Conservation (phyloP, 1,284 basidiomycete genomes). For the Tilletiopsis washingtonensis region DNA sequence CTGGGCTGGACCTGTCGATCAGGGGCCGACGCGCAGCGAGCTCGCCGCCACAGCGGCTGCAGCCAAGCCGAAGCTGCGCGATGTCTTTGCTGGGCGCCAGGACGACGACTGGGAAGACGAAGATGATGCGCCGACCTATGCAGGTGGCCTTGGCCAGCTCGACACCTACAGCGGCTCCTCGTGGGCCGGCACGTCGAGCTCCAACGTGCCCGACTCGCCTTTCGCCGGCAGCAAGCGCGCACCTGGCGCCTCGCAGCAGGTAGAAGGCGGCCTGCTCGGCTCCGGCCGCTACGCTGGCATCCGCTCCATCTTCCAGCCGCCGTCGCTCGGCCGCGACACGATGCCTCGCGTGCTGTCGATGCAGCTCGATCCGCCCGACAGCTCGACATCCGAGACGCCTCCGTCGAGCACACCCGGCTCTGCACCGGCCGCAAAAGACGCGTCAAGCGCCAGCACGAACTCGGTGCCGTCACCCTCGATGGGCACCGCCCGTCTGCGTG, state of each 20-base stretch:
- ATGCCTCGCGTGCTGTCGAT: slow-evolving; percentile 1
- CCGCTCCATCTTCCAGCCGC: slow-evolving; percentile 20
- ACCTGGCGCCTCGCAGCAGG: no score
- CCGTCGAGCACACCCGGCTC: neutral
- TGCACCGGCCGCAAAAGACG: neutral
- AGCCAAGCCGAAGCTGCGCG: slow-evolving; percentile 18
- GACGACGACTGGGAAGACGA: slow-evolving; percentile 39
- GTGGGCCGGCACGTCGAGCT: neutral
- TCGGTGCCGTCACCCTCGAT: neutral
- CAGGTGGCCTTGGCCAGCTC: slow-evolving; percentile 34
- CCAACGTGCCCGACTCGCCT: neutral
- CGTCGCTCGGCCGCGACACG: slow-evolving; percentile 13
- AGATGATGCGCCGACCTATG: slow-evolving; percentile 31
- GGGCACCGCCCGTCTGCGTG: neutral
- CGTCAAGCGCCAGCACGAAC: no score
- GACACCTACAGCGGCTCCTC: slow-evolving; percentile 9
- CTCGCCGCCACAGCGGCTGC: neutral
- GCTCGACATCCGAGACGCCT: neutral
- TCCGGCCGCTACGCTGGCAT: slow-evolving; percentile 23
- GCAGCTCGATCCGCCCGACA: neutral
- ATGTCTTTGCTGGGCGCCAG: slow-evolving; percentile 33
- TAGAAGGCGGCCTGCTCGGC: neutral
- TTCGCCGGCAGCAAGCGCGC: neutral
- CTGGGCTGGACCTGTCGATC: slow-evolving; percentile 37
- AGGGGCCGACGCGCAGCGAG: slow-evolving; percentile 7